These are phyloP conservation scores for Fusarium pseudoanthophilum DNA, from an alignment of 2,329 filamentous ascomycete genomes.

Conservation along the genomic window DNA sequence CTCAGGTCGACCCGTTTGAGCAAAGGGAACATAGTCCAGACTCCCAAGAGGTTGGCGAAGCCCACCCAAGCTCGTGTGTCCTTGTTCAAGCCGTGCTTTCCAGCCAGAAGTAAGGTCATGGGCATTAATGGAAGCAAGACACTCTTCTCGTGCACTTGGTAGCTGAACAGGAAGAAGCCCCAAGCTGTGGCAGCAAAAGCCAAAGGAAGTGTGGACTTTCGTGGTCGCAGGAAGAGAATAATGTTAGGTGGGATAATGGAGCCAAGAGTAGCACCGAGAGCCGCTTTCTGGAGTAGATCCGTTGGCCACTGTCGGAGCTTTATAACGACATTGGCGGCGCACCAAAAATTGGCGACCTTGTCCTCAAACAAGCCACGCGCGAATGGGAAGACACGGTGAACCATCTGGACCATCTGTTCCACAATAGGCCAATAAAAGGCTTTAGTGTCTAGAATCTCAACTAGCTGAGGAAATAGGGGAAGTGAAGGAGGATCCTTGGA, in stretches of 20 bases:
- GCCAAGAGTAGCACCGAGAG: constrained; percentile 77
- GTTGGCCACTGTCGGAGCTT: constrained; percentile 83
- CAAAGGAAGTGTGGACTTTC: constrained; percentile 79
- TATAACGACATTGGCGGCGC: constrained; percentile 86
- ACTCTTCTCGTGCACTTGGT: constrained; percentile 98
- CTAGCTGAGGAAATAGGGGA: constrained; percentile 69
- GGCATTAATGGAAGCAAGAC: constrained; percentile 91
- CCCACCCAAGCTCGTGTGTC: constrained; percentile 89
- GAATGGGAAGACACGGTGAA: constrained; percentile 96
- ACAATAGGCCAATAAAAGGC: constrained; percentile 79
- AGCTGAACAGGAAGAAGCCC: constrained; percentile 98
- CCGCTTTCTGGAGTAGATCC: constrained; percentile 77
- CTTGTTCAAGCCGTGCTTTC: constrained; percentile 79
- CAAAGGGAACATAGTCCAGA: constrained; percentile 94
- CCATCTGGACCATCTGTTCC: constrained; percentile 82
- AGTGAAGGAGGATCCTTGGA: constrained; percentile 69
- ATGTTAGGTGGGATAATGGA: constrained; percentile 83
- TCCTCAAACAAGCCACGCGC: constrained; percentile 96
- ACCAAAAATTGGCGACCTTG: constrained; percentile 99
- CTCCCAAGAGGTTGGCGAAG: constrained; percentile 90
- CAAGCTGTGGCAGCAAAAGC: constrained; percentile 87
- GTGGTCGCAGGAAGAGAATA: constrained; percentile 81
- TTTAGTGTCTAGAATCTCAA: constrained; percentile 68
- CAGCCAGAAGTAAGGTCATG: constrained; percentile 88
- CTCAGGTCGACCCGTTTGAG: constrained; percentile 84